A percentile compares a stretch with the other conserved stretches of the same genome.
phyloP scores from a whole-genome alignment of 2,329 filamentous ascomycete genomes.

The Byssochlamys sp. region DNA sequence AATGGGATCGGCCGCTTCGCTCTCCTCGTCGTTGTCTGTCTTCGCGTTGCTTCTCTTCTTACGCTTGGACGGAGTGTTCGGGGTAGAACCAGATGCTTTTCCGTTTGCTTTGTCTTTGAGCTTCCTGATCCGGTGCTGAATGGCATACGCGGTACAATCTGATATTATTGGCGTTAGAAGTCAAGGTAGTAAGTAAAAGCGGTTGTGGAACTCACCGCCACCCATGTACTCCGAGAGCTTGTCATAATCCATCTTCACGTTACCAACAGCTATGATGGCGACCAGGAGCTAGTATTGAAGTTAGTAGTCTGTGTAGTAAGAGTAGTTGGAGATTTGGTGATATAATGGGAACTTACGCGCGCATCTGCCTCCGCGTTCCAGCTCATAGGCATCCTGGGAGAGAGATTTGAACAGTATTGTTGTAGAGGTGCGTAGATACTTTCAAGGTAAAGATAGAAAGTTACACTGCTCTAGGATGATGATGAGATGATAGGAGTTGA shows the following conservation, averaged over 20 bases:
- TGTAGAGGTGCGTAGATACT: no score
- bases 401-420: not conserved
- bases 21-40: not conserved
- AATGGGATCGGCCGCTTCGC: not conserved
- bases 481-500: no score
- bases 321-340: no score
- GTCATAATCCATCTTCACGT: slow-evolving; percentile 1
- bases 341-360: not conserved
- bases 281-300: not conserved
- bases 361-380: not conserved
- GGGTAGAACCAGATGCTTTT: not conserved
- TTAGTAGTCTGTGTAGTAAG: not conserved
- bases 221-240: slow-evolving; percentile 5
- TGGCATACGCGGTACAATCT: slow-evolving; percentile 15
- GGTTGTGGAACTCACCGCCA: not conserved
- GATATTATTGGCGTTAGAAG: not conserved
- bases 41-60: not conserved
- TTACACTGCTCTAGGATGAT: not conserved
- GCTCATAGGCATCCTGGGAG: not conserved
- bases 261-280: not conserved
- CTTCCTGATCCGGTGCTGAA: slow-evolving; percentile 15
- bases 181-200: not conserved
- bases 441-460: not conserved
- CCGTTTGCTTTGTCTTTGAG: slow-evolving; percentile 9
- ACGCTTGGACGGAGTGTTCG: slow-evolving; percentile 1